Conservation (phyloP, 768 basidiomycete genomes). For the Tulasnella sp. region DNA sequence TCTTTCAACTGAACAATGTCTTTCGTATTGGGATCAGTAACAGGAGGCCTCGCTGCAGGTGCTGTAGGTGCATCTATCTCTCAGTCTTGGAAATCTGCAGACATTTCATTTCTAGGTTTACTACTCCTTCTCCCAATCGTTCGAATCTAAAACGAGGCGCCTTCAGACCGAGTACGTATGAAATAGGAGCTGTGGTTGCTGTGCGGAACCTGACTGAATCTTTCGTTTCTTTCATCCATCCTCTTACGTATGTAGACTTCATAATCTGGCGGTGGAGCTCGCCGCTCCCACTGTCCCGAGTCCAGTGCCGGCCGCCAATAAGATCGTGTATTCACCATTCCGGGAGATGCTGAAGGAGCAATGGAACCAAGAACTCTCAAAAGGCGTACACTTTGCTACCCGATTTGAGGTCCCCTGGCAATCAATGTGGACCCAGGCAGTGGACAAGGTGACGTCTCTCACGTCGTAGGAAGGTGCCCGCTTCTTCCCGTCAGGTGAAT, state of each 20-base stretch:
- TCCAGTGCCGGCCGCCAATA: neutral
- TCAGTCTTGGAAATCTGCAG: too few relatives aligned
- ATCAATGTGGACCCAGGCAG: neutral
- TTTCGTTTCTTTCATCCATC: neutral
- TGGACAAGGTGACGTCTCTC: neutral
- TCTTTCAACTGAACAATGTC: too few relatives aligned
- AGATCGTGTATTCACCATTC: slow-evolving; percentile 4
- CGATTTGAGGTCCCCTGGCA: slow-evolving; percentile 2
- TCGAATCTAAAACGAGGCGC: slow-evolving; percentile 6
- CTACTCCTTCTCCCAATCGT: slow-evolving; percentile 13
- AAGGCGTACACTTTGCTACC: neutral
- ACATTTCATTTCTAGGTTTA: neutral
- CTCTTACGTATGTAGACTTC: neutral
- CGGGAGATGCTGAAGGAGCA: slow-evolving; percentile 8
- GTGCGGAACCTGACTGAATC: neutral
- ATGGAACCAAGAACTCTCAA: slow-evolving; percentile 10
- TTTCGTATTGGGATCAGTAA: slow-evolving; percentile 7
- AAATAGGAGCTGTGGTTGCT: neutral
- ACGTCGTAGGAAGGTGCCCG: neutral
- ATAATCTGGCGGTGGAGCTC: slow-evolving; percentile 1
- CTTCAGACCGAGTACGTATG: neutral
- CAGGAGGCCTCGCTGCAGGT: slow-evolving; percentile 12
- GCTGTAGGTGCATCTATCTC: neutral
- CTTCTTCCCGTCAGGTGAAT: neutral
- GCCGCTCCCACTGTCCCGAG: neutral